Evolutionary conservation across 208 protist genomes (phyloP), one percentile per base, ranked within the genome.

Genomic region (Wallacemonas sp.): DNA sequence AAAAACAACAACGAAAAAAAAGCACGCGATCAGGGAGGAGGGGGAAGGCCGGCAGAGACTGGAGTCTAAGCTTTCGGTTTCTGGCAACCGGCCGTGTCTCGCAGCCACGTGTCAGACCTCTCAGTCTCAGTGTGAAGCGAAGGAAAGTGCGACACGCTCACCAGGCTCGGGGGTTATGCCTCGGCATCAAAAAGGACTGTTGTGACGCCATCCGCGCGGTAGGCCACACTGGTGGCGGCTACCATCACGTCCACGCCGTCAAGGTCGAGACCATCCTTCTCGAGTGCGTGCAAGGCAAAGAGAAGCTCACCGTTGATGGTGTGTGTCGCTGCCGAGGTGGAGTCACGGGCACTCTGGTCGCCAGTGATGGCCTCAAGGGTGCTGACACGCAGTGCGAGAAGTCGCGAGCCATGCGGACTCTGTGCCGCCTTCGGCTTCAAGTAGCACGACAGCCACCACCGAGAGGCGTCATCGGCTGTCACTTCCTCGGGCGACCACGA

Each of bases 181-280:
- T 24, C 58, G 0, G 30, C 45, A 10, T 75, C 77, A 32, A 79
- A 83, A 30, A 46, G 41, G 17, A 79, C 77, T 1, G 42, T 33
- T 1, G 64, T 15, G 0, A 61, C 48, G 12, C 48, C 77, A 12
- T 83, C 66, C 1, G 66, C 63, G 37, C 59, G 52, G 67, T 72
- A 82, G 15, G 66, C 33, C 44, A 71, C 36, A 32, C 76, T 78
- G 36, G 72, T 82, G 64, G 68, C 37, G 1, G 66, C 48, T 4
- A 62, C 76, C 2, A 64, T 41, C 45, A 83, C 52, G 53, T 83
- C 77, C 37, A 83, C 67, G 26, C 34, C 48, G 12, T 78, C 68
- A 39, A 83, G 41, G 33, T 83, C 73, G 19, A 24, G 21, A n/a
- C 55, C 55, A 3, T 64, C 61, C 24, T 48, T 22, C 44, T 82